Base-by-base conservation (phyloP, 139 green algal species). In the Chlamydomonas sphaeroides region DNA sequence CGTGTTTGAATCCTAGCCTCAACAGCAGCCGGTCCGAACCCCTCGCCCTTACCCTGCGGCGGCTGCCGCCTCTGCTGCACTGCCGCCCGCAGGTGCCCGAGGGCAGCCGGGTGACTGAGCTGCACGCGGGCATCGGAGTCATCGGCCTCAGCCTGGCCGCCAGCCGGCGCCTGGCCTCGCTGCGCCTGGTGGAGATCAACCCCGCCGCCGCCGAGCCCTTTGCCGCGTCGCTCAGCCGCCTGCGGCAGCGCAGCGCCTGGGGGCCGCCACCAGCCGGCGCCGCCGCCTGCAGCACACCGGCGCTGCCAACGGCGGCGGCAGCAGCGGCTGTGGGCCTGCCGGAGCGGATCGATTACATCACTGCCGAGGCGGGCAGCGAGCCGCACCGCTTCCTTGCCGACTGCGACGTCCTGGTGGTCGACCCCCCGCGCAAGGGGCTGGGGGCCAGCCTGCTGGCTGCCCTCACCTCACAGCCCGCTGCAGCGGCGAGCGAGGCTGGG, bases 41-140 rank as follows among this genome's bases (percentile, higher is more conserved):
- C n/a, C n/a, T n/a, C n/a, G n/a, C n/a, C n/a, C n/a, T n/a, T n/a
- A n/a, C n/a, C n/a, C n/a, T n/a, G n/a, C n/a, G n/a, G n/a, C n/a
- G n/a, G n/a, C n/a, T n/a, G n/a, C n/a, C n/a, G n/a, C n/a, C n/a
- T n/a, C n/a, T n/a, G n/a, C n/a, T n/a, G n/a, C n/a, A n/a, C n/a
- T n/a, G n/a, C n/a, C n/a, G n/a, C n/a, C n/a, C 30, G 18, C 53
- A 80, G 25, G 88, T 96, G 30, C 86, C 81, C 5, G 6, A 23
- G 1, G 89, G 87, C 32, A 62, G 65, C 8, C 53, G 51, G 1
- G 82, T 96, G 0, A 79, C 82, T 18, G 94, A 97, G 83, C 78
- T 97, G 23, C 90, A 97, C 81, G 91, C 94, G 30, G 94, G 94
- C 10, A 88, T 92, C n/a, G 94, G 94, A n/a, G 89, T 91, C 41